These are phyloP conservation scores for Barbarea vulgaris DNA, from an alignment of 345 rosid genomes.

Conservation along the genomic window DNA sequence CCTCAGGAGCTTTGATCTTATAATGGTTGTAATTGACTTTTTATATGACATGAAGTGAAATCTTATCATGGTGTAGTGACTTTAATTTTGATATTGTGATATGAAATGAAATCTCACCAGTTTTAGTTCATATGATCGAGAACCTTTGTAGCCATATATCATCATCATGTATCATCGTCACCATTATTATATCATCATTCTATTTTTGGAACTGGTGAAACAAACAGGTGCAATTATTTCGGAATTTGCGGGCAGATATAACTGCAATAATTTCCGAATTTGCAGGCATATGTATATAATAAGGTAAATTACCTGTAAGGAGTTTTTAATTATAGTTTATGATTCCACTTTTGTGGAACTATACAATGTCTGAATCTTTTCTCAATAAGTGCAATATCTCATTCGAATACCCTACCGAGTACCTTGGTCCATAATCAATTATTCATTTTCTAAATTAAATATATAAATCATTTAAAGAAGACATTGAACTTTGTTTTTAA, in stretches of 20 bases:
- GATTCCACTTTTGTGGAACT: constrained; percentile 35
- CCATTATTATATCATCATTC: not conserved
- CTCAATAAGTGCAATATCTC: constrained; percentile 26
- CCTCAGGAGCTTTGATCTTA: constrained; percentile 24
- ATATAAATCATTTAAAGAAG: not conserved
- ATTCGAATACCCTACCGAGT: constrained; percentile 22
- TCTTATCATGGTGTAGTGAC: not conserved
- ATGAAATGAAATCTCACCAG: constrained; percentile 1
- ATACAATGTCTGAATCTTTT: constrained; percentile 29
- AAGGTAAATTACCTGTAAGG: constrained; percentile 14
- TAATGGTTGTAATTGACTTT: constrained; percentile 1
- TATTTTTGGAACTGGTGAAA: not conserved
- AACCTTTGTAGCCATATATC: not conserved
- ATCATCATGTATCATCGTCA: constrained; percentile 23
- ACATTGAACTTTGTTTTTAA: not conserved
- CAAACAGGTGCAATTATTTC: constrained; percentile 14
- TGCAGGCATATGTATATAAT: constrained; percentile 15
- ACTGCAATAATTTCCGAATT: not conserved
- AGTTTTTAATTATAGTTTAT: not conserved
- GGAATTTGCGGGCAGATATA: not conserved
- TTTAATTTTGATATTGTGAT: constrained; percentile 13
- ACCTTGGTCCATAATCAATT: constrained; percentile 6
- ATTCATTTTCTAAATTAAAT: not conserved
- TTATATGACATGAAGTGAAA: constrained; percentile 1
- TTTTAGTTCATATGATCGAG: not conserved